Conservation (phyloP, 331 rosid genomes). For the Rosa hybrid region DNA sequence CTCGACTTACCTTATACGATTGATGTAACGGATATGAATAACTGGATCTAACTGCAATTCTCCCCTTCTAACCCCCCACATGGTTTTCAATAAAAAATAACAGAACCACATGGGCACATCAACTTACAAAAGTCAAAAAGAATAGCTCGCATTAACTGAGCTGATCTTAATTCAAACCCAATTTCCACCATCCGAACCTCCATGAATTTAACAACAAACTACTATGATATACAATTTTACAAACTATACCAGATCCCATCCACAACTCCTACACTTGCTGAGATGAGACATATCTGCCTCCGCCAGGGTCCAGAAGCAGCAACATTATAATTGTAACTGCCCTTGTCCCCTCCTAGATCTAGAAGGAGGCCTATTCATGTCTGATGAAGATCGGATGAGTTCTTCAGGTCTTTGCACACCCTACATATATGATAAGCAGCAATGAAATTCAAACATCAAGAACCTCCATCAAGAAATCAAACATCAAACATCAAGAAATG, state of each 20-base stretch:
- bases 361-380: slow-evolving; percentile 52
- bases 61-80: slow-evolving; percentile 53
- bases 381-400: slow-evolving; percentile 34
- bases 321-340: slow-evolving; percentile 45
- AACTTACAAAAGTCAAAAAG: slow-evolving; percentile 61
- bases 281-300: slow-evolving; percentile 40
- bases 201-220: slow-evolving; percentile 54
- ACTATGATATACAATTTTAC: slow-evolving; percentile 89
- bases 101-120: slow-evolving; percentile 73
- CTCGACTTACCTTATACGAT: slow-evolving; percentile 25
- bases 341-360: slow-evolving; percentile 61
- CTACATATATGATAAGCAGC: slow-evolving; percentile 36
- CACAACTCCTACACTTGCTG: slow-evolving; percentile 25
- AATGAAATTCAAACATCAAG: not conserved
- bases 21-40: slow-evolving; percentile 20
- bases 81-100: slow-evolving; percentile 67
- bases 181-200: slow-evolving; percentile 57
- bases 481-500: not conserved
- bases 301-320: slow-evolving; percentile 34
- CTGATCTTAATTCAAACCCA: slow-evolving; percentile 51
- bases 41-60: slow-evolving; percentile 30
- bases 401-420: slow-evolving; percentile 58
- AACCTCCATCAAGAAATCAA: too few species aligned
- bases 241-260: slow-evolving; percentile 60
- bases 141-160: slow-evolving; percentile 61